phyloP scores from a whole-genome alignment of 257 asterid species.

The Ligustrum vulgare region DNA sequence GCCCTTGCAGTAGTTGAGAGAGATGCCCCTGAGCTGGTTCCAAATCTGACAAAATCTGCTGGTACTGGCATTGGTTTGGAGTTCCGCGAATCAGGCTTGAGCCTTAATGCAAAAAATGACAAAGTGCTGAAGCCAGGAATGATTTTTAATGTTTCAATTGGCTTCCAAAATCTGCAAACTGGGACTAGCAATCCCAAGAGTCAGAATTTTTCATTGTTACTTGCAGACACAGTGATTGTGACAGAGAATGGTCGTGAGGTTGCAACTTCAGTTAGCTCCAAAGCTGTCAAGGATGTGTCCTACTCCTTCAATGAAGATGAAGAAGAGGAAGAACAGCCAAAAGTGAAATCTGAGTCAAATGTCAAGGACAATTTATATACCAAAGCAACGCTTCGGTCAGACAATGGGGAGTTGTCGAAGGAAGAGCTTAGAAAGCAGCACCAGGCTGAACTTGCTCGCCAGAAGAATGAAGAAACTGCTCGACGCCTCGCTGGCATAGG shows the following conservation, averaged over 20 bases:
- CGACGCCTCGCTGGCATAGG: constrained; percentile 67
- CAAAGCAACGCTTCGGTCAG: constrained; percentile 75
- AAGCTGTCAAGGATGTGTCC: constrained; percentile 49
- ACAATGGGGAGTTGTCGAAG: constrained; percentile 62
- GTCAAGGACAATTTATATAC: constrained; percentile 38
- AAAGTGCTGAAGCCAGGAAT: constrained; percentile 61
- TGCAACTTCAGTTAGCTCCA: constrained; percentile 48
- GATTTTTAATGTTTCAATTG: constrained; percentile 71
- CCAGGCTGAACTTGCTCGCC: constrained; percentile 80
- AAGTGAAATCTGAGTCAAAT: constrained; percentile 24
- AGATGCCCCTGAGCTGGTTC: constrained; percentile 63
- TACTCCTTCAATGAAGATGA: constrained; percentile 58
- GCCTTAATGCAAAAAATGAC: constrained; percentile 61
- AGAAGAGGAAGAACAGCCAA: constrained; percentile 50
- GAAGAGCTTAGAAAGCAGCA: constrained; percentile 78
- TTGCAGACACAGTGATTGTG: constrained; percentile 70
- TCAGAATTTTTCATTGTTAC: constrained; percentile 54
- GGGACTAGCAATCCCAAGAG: constrained; percentile 47
- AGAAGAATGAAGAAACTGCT: constrained; percentile 72
- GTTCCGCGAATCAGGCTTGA: constrained; percentile 71
- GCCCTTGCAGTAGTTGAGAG: constrained; percentile 55
- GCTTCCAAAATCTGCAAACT: constrained; percentile 65
- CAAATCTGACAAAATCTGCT: constrained; percentile 66
- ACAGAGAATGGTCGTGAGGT: constrained; percentile 43
- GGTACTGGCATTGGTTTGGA: constrained; percentile 85